Evolutionary conservation across 345 rosid species (phyloP), one percentile per base, ranked within the genome.

Genomic region (Barbarea vulgaris): DNA sequence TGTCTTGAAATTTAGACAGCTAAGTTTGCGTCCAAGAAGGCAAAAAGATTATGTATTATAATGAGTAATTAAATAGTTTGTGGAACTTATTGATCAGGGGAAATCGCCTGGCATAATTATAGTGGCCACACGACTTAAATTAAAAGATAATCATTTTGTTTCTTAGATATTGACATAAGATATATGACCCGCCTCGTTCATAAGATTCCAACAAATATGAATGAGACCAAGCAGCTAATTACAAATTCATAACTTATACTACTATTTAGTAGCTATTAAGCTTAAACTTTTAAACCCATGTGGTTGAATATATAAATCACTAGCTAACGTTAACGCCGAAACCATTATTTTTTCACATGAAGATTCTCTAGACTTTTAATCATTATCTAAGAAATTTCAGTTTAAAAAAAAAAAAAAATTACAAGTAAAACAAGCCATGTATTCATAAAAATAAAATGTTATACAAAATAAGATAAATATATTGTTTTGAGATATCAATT

Each of bases 121-220:
- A 64, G 67, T 48, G 76, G 44, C 36, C 72, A 77, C 80, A 76
- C 80, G 61, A 64, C 47, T 64, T 64, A 61, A 36, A 63, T 34
- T 42, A 46, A 77, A 65, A 18, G 18, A 61, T 69, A 42, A 69
- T 76, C 64, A 77, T 70, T 55, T 63, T 56, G 70, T 54, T 63
- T 70, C 52, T 64, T 55, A 34, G 76, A 56, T 46, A 54, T 63
- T 25, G 80, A 70, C 71, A 63, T 60, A 51, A 67, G 46, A n/a
- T n/a, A n/a, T 25, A 73, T 65, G 51, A 54, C 55, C 54, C 25
- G 59, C 30, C 44, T 77, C 67, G 47, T 47, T 70, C 67, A 36
- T 55, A 46, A 56, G 76, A 77, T 64, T 77, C 76, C 72, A 77
- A 77, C 76, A 64, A 70, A 70, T 63, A 44, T 46, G 80, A 77